These are phyloP conservation scores for Chenopodium suecicum DNA, from an alignment of 148 eudicot species.

Conservation along the genomic window DNA sequence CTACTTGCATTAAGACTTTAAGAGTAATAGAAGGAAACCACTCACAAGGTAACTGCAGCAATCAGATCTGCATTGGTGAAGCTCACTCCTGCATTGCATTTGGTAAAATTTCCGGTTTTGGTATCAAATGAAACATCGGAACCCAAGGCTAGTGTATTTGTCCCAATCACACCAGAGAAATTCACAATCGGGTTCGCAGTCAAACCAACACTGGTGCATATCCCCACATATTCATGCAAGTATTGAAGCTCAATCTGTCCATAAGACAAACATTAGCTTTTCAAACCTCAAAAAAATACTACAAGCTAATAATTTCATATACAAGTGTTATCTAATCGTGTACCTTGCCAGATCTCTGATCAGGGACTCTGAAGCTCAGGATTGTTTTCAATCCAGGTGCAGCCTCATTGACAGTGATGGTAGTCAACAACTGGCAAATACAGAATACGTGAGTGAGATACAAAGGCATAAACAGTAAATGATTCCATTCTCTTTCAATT, in stretches of 20 bases:
- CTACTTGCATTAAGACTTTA: not conserved
- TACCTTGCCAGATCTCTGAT: conserved; percentile 72
- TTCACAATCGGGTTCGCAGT: conserved; percentile 61
- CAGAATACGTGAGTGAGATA: conserved; percentile 5
- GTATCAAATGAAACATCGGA: conserved; percentile 59
- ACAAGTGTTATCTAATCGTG: not conserved
- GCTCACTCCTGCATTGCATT: conserved; percentile 62
- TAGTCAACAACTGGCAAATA: conserved; percentile 46
- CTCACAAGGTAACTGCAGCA: conserved; percentile 66
- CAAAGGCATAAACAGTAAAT: not conserved
- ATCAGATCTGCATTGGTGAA: conserved; percentile 50
- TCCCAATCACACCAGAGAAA: conserved; percentile 60
- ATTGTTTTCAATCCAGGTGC: conserved; percentile 72
- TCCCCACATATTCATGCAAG: conserved; percentile 66
- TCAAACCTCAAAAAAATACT: not conserved
- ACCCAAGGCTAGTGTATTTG: conserved; percentile 46
- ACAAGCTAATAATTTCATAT: not conserved
- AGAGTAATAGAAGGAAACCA: not conserved
- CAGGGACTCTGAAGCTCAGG: conserved; percentile 56
- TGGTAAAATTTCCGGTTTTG: conserved; percentile 48
- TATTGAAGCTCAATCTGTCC: conserved; percentile 64
- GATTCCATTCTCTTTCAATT: not conserved
- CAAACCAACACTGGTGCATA: conserved; percentile 59
- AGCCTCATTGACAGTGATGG: conserved; percentile 54
- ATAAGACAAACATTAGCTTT: not conserved